Evolutionary conservation across 2,329 filamentous ascomycete genomes (phyloP).

Genomic region (Microdochium paspali): DNA sequence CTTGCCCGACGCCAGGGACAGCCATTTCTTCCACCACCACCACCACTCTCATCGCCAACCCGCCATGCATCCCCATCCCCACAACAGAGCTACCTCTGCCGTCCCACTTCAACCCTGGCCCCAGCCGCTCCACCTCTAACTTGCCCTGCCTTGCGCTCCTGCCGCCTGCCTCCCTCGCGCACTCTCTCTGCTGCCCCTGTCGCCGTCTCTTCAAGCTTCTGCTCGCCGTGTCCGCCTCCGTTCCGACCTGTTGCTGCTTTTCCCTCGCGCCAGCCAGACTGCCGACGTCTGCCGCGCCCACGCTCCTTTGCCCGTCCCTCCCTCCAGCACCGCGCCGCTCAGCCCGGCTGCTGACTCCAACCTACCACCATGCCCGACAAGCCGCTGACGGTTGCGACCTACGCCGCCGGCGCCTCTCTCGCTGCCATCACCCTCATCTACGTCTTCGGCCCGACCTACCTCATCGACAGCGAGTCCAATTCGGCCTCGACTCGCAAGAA

Average conservation of each 20-base stretch:
- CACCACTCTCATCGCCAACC: not conserved
- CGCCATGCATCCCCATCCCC: not conserved
- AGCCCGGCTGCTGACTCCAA: not conserved
- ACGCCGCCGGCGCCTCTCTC: slow-evolving; percentile 90
- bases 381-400: slow-evolving; percentile 74
- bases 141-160: not conserved
- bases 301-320: not conserved
- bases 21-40: too few relatives aligned
- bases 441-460: slow-evolving; percentile 95
- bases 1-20: too few relatives aligned
- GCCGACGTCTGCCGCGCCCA: not conserved
- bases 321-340: not conserved
- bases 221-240: not conserved
- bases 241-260: too few relatives aligned
- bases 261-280: not conserved
- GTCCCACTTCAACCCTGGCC: not conserved
- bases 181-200: not conserved
- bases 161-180: not conserved
- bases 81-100: not conserved
- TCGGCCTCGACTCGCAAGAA: slow-evolving; percentile 62
- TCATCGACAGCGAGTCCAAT: slow-evolving; percentile 66
- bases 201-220: not conserved
- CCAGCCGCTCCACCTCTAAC: not conserved
- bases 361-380: slow-evolving; percentile 62
- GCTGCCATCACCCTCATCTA: slow-evolving; percentile 93